A percentile compares a stretch with the other conserved stretches of the same genome.
phyloP scores from a whole-genome alignment of 768 basidiomycete species.

The Amyloporia xantha region DNA sequence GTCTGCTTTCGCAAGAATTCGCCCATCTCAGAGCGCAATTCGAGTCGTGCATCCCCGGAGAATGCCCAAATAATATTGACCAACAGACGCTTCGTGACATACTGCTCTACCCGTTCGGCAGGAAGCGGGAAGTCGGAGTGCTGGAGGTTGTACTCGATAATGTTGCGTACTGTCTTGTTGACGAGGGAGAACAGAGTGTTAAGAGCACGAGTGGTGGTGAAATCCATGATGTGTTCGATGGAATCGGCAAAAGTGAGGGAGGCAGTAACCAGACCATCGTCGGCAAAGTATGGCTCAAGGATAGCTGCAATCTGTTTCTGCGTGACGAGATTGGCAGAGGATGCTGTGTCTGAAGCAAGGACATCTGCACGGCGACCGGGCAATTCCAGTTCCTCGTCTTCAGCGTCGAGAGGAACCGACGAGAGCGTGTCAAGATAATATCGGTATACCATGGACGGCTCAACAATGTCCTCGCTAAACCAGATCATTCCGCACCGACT shows the following conservation, averaged over 20 bases:
- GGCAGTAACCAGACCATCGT: constrained; percentile 72
- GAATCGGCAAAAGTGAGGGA: constrained; percentile 75
- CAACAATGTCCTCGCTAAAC: constrained; percentile 97
- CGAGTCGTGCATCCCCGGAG: constrained; percentile 91
- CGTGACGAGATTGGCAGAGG: constrained; percentile 58
- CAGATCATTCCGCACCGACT: constrained; percentile 99
- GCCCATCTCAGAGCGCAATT: constrained; percentile 83
- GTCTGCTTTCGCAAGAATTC: constrained; percentile 80
- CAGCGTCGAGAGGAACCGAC: constrained; percentile 72
- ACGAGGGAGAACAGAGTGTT: constrained; percentile 95
- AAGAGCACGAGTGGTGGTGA: constrained; percentile 84
- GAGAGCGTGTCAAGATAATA: constrained; percentile 80
- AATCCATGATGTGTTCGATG: constrained; percentile 99
- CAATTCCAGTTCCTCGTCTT: constrained; percentile 77
- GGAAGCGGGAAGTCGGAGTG: constrained; percentile 93
- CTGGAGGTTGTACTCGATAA: constrained; percentile 91
- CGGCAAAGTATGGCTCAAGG: constrained; percentile 76
- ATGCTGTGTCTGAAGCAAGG: constrained; percentile 38
- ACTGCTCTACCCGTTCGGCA: constrained; percentile 80
- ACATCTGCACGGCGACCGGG: constrained; percentile 55
- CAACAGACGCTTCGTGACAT: constrained; percentile 82
- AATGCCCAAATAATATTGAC: constrained; percentile 98
- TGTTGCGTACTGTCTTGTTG: constrained; percentile 91
- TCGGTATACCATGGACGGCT: constrained; percentile 85
- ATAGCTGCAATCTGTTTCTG: constrained; percentile 72